Evolutionary conservation across 345 rosid species (phyloP), one percentile per base, ranked within the genome.

Genomic region (Passiflora organensis): DNA sequence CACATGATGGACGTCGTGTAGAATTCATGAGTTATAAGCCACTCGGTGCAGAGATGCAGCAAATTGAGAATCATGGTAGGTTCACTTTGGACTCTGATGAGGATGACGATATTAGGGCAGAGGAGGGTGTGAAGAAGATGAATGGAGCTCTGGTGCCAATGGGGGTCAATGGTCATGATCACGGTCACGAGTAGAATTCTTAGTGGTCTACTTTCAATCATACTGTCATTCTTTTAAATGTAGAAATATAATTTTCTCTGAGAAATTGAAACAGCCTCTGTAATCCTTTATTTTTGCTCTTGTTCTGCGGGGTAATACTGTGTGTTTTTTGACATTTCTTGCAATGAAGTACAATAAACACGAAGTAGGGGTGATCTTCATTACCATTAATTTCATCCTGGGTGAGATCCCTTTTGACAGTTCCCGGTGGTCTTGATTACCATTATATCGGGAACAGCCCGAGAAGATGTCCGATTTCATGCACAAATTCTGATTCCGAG

Each of bases 11-110:
- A 23, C 36, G 44, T 56, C 74, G 48, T 24, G 56, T 64, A 47
- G 80, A 79, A 49, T 78, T 62, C 14, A 42, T 58, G 1, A 66
- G 6, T 38, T 88, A 91, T 66, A 77, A 69, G 37, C 96, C 91
- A 24, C 71, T 91, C 16, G 88, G 90, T 24, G 81, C 72, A 34
- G 93, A 81, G 74, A 71, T 76, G 74, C 75, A 60, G 66, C 72
- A 60, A 32, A 54, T 82, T 69, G 81, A 72, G 65, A 75, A 59
- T 58, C 56, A 55, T 34, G 72, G 66, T 25, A 64, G 51, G 32
- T 88, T 91, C 72, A 81, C 84, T 57, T 76, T 91, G 72, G 86
- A 84, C 59, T 86, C 96, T 5, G 95, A 91, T 51, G 95, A 41
- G 43, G 43, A 84, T 43, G 91, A 83, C 36, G 82, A 62, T 67